Base-by-base conservation (phyloP, 2,329 filamentous ascomycete species). In the Sphaerulina populicola region DNA sequence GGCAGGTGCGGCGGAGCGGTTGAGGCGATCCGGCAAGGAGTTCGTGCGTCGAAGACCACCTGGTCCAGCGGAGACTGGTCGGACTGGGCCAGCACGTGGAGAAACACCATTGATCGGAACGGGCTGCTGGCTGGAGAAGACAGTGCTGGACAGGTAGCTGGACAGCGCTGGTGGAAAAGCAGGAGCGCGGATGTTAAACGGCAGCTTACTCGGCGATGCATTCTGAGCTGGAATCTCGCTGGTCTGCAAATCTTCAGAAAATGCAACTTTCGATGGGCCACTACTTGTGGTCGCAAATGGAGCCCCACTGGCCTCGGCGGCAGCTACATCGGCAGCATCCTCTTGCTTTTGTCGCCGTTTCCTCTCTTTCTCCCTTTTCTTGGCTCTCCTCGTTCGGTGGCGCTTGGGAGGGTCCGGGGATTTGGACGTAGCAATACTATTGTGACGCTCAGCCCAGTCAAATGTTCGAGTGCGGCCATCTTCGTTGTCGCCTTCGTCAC, bases 11-110 rank as follows among this genome's bases (percentile, higher is more conserved):
- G 45, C 54, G 6, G 41, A 47, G 4, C 62, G 60, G 52, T 78
- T 80, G 7, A 88, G 75, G 14, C 83, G 78, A 60, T 85, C 83
- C 0, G 86, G 86, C 2, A 89, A 75, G 0, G 86, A 89, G 64
- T 80, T 87, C 15, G 85, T 86, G 49, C 86, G 78, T 50, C 84
- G 82, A 47, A 88, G 80, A n/a, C 79, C 9, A 18, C 41, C 41
- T 12, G 15, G 33, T 74, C 59, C 52, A 40, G 44, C 51, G 6
- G 58, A 57, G 6, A 50, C 35, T 4, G 60, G 54, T 27, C 59
- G 61, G n/a, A 51, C 31, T 33, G 55, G 30, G 39, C 39, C 27
- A 31, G 51, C 51, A 12, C 54, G 48, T 42, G 57, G 39, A 14
- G 51, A 31, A 9, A 10, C 18, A 37, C 15, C 38, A n/a, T 8